Evolutionary conservation across 2,329 filamentous ascomycete genomes (phyloP), one percentile per base, ranked within the genome.

Genomic region (Acephala macrosclerotiorum): DNA sequence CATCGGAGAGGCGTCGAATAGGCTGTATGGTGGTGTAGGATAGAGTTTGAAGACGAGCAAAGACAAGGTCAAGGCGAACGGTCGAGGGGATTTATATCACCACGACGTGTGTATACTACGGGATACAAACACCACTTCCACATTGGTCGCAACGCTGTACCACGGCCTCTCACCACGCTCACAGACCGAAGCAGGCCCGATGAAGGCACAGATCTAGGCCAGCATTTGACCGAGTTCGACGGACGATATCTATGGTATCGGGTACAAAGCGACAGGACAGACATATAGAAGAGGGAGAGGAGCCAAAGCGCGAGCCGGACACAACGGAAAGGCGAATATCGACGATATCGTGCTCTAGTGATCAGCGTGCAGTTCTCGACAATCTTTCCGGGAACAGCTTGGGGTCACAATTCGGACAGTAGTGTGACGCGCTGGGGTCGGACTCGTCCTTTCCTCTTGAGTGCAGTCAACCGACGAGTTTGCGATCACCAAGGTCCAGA

Each of bases 71-170:
- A 53, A n/a, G 49, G 14, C 11, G 49, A 11, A 53, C 25, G 25
- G 22, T 53, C 25, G 26, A 53, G 49, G 49, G 49, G 25, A 25
- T 53, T 53, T 33, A 26, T 53, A 53, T 53, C 49, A 29, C 25
- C 49, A 53, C 12, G 25, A 29, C 22, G 22, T 53, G 49, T 53
- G 29, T 53, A 53, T 29, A 5, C 29, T 18, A 18, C 26, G 49
- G 25, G 14, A 53, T 25, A 53, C 49, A 53, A 53, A 53, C 49
- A 53, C 49, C 49, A 53, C 25, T 3, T 53, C 49, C 49, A 26
- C 11, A 53, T 33, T 25, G 12, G 25, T 33, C 25, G 49, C 49
- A 33, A 53, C 49, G 16, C 49, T 53, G 49, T 53, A 53, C 49
- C 11, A 53, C 49, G 49, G 20, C 7, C 45, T n/a, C 18, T 49